These are phyloP conservation scores for Boletus rex-veris DNA, from an alignment of 768 basidiomycete species.

Conservation along the genomic window DNA sequence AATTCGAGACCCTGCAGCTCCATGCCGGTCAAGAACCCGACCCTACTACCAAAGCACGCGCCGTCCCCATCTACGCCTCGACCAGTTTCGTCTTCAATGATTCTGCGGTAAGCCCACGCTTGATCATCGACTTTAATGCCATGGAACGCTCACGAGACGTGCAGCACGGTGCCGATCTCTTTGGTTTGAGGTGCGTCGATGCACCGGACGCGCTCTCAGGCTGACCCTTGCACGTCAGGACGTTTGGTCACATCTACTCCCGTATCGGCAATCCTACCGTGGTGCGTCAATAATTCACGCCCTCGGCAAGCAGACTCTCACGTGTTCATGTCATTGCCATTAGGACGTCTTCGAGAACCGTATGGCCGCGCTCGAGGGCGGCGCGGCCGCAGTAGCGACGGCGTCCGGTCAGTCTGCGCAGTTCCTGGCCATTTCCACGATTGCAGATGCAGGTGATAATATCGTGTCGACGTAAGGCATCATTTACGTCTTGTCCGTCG, in stretches of 20 bases:
- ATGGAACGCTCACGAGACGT: slow-evolving; percentile 1
- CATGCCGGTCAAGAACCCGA: slow-evolving; percentile 58
- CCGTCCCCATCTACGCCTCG: slow-evolving; percentile 59
- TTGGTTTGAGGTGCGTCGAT: slow-evolving; percentile 38
- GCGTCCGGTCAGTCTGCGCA: slow-evolving; percentile 63
- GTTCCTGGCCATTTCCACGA: slow-evolving; percentile 52
- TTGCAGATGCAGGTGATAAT: slow-evolving; percentile 58
- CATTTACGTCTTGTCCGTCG: no score
- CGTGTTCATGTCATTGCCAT: not conserved
- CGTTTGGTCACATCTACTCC: slow-evolving; percentile 50
- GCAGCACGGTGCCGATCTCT: slow-evolving; percentile 55
- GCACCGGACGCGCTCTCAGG: no score
- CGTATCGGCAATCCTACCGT: slow-evolving; percentile 57
- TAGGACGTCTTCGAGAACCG: slow-evolving; percentile 66
- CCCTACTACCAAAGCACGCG: slow-evolving; percentile 53
- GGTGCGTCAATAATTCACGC: slow-evolving; percentile 32
- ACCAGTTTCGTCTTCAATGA: slow-evolving; percentile 57
- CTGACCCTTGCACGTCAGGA: slow-evolving; percentile 20
- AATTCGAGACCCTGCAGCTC: slow-evolving; percentile 62
- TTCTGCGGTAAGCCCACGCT: slow-evolving; percentile 36
- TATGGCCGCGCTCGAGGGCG: slow-evolving; percentile 62
- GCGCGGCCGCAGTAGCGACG: slow-evolving; percentile 53
- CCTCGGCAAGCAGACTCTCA: not conserved
- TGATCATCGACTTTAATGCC: no score
- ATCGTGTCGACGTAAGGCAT: slow-evolving; percentile 53